These are phyloP conservation scores for Metschnikowia hibisci DNA, from an alignment of 805 yeast genomes.

Conservation along the genomic window DNA sequence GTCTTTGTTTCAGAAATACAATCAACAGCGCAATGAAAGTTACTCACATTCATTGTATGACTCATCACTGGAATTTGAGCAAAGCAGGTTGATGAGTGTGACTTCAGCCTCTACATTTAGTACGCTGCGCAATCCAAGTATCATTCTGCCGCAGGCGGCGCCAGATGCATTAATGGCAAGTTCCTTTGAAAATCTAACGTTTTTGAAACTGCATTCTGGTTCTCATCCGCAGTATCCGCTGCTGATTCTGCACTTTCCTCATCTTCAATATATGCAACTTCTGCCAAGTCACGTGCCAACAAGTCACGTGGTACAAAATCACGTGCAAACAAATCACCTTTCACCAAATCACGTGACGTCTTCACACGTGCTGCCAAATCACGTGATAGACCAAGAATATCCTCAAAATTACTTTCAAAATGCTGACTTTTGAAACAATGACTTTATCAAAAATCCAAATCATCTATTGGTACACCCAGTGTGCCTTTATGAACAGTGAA, in stretches of 20 bases:
- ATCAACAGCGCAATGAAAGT: not conserved
- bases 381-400: no score
- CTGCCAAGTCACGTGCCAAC: slow-evolving; percentile 2
- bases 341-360: no score
- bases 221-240: not conserved
- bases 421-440: no score
- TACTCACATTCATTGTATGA: not conserved
- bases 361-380: no score
- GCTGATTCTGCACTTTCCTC: not conserved
- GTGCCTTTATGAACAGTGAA: no score
- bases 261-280: not conserved
- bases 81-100: slow-evolving; percentile 1
- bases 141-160: slow-evolving; percentile 1
- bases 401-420: no score
- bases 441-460: no score
- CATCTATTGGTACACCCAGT: no score
- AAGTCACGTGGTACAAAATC: no score
- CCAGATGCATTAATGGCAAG: not conserved
- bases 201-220: not conserved
- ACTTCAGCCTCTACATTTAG: not conserved
- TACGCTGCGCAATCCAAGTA: slow-evolving; percentile 4
- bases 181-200: not conserved
- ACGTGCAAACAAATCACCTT: no score
- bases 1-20: not conserved
- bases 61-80: not conserved